phyloP scores from a whole-genome alignment of 495 filamentous ascomycete species.

The Delitschia confertaspora region DNA sequence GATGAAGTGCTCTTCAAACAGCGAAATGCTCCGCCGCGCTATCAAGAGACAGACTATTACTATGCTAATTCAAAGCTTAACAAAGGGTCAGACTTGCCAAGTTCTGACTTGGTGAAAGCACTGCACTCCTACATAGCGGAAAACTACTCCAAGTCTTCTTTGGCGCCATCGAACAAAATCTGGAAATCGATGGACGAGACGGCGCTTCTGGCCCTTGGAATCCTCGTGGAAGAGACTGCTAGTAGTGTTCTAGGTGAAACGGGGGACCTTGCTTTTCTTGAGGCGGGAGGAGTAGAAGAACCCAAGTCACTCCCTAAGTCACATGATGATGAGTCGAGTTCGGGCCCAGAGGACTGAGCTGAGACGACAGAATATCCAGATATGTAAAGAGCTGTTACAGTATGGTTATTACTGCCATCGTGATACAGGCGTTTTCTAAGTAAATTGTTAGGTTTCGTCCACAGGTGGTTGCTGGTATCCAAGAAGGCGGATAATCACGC shows the following conservation, averaged over 20 bases:
- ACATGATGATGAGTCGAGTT: no score
- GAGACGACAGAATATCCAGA: no score
- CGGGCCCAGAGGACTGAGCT: no score
- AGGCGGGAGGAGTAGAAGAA: slow-evolving; percentile 39
- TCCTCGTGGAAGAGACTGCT: slow-evolving; percentile 70
- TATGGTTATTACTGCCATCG: no score
- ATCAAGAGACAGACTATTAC: slow-evolving; percentile 65
- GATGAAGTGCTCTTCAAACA: slow-evolving; percentile 68
- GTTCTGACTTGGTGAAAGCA: slow-evolving; percentile 63
- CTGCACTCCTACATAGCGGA: slow-evolving; percentile 66
- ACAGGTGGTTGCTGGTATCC: no score
- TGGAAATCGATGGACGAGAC: slow-evolving; percentile 75
- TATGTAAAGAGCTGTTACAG: no score
- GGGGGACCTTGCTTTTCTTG: slow-evolving; percentile 68
- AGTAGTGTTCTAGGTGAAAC: slow-evolving; percentile 54
- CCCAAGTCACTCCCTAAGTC: no score
- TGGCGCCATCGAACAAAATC: slow-evolving; percentile 32
- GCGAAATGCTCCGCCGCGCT: slow-evolving; percentile 51
- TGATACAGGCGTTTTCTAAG: no score
- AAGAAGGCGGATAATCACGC: no score
- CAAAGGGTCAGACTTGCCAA: slow-evolving; percentile 50
- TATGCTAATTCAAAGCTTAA: slow-evolving; percentile 48
- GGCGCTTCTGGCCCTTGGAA: slow-evolving; percentile 69
- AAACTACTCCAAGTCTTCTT: slow-evolving; percentile 46
- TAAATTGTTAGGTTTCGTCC: no score